Percentiles rank a stretch among this genome's conserved stretches.
These are phyloP conservation scores for Podaxis rugospora DNA, from an alignment of 768 basidiomycete genomes.

Conservation along the genomic window DNA sequence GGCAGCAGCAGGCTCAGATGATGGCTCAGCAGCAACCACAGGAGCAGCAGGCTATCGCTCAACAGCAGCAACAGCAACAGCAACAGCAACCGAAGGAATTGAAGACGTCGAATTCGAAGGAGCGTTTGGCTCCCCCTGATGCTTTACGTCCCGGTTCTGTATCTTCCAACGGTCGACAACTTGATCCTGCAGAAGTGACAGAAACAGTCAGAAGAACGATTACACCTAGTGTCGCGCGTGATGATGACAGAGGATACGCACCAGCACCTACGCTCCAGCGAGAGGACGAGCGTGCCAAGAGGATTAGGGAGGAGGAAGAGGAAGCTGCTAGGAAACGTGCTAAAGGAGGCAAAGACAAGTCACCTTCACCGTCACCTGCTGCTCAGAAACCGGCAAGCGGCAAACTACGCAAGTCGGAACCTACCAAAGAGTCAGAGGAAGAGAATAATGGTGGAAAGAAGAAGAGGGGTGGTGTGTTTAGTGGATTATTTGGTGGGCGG, in stretches of 20 bases:
- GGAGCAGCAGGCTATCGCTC: conserved; percentile 24
- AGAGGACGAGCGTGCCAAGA: conserved; percentile 39
- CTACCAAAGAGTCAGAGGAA: conserved; percentile 2
- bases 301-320: conserved; percentile 40
- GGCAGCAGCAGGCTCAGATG: conserved; percentile 24
- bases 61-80: conserved; percentile 28
- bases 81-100: conserved; percentile 32
- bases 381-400: conserved; percentile 8
- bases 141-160: conserved; percentile 10
- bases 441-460: conserved; percentile 45
- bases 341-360: conserved; percentile 52
- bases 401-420: conserved; percentile 37
- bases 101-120: conserved; percentile 43
- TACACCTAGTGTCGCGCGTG: conserved; percentile 75
- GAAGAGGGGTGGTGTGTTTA: conserved; percentile 71
- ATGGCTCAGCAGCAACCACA: conserved; percentile 19
- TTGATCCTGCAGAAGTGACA: conserved; percentile 64
- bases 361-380: conserved; percentile 22
- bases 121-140: conserved; percentile 31
- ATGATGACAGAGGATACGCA: conserved; percentile 26
- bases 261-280: conserved; percentile 12
- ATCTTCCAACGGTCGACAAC: conserved; percentile 16
- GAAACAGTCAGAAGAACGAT: conserved; percentile 77
- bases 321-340: conserved; percentile 36
- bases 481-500: conserved; percentile 69